Base-by-base conservation (phyloP, 306 rosid genomes). In the Astragalus membranaceus region DNA sequence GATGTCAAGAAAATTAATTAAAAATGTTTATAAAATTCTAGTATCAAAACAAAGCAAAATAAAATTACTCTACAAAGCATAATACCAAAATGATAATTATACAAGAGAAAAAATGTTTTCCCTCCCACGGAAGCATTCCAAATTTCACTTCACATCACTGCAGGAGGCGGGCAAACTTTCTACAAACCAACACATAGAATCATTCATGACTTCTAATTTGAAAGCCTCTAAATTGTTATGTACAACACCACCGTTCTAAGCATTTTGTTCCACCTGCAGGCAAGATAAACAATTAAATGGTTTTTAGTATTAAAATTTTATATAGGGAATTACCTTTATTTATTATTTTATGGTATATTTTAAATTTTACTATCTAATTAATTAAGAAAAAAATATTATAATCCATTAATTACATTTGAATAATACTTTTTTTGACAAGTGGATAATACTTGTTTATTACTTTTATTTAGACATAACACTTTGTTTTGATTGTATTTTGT, bases 211-310 rank as follows among this genome's bases (percentile, higher is more conserved):
- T 67, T 77, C 29, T 52, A 68, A 32, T 59, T 61, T 68, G 15
- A 61, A 53, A 65, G 75, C 54, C 72, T 62, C 81, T 78, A 82
- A 67, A 70, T 76, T 68, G 73, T 48, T 87, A 80, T 90, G 79
- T 84, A 83, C 88, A 86, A 67, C 32, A 57, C 46, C 73, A 67
- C 57, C 32, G 56, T 8, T 62, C 78, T 53, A 50, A 33, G 69
- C 70, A 66, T 64, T 71, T 68, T 74, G 82, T 76, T 72, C 75
- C 77, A 76, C 85, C 95, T 88, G 89, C 67, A 74, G 56, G 13
- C 43, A 81, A 79, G 13, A 64, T 33, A 68, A 77, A 37, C 43
- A 48, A 39, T 14, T 29, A 37, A 69, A 37, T 7, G 10, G 61
- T 29, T 5, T 5, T 5, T 33, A 36, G 23, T 51, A 32, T 2